Evolutionary conservation across 192 early-diverging fungal genomes (phyloP).

Genomic region (Gamsiella multidivaricata): DNA sequence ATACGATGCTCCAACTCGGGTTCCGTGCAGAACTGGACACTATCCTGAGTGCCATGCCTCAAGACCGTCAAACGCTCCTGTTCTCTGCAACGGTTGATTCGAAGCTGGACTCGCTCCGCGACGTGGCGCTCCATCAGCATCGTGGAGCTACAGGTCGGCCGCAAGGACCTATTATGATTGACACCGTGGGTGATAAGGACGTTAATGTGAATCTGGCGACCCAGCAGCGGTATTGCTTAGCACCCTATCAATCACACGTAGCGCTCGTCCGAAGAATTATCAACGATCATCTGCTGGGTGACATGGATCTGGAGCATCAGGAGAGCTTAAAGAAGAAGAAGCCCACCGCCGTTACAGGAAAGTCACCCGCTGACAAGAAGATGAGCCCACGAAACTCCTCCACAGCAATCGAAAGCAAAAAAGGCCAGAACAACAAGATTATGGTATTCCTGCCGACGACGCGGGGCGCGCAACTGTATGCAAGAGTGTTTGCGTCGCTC

Average conservation of each 20-base stretch:
- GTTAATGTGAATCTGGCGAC: slow-evolving; percentile 80
- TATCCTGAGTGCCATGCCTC: slow-evolving; percentile 71
- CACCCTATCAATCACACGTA: slow-evolving; percentile 72
- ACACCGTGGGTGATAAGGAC: slow-evolving; percentile 87
- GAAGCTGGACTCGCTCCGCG: slow-evolving; percentile 74
- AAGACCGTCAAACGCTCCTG: slow-evolving; percentile 86
- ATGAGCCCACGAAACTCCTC: background rate
- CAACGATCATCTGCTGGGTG: slow-evolving; percentile 59
- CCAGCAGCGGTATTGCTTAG: slow-evolving; percentile 79
- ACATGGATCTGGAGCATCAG: slow-evolving; percentile 53
- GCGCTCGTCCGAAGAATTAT: slow-evolving; percentile 74
- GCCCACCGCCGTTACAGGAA: slow-evolving; percentile 26
- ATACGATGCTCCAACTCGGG: slow-evolving; percentile 92
- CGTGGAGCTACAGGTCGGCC: slow-evolving; percentile 64
- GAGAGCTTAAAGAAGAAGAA: slow-evolving; percentile 76
- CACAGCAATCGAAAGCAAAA: background rate
- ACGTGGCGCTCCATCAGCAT: slow-evolving; percentile 66
- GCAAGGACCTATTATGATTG: slow-evolving; percentile 68
- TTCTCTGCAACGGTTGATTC: slow-evolving; percentile 91
- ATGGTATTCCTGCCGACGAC: slow-evolving; percentile 94
- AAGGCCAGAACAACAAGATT: slow-evolving; percentile 69
- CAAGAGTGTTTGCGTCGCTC: slow-evolving; percentile 68
- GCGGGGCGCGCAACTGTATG: slow-evolving; percentile 71
- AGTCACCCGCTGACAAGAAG: background rate
- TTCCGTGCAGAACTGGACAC: slow-evolving; percentile 86